A percentile compares a stretch with the other conserved stretches of the same genome.
Conservation (phyloP, 148 eudicot species). For the Heliamphora exappendiculata region DNA sequence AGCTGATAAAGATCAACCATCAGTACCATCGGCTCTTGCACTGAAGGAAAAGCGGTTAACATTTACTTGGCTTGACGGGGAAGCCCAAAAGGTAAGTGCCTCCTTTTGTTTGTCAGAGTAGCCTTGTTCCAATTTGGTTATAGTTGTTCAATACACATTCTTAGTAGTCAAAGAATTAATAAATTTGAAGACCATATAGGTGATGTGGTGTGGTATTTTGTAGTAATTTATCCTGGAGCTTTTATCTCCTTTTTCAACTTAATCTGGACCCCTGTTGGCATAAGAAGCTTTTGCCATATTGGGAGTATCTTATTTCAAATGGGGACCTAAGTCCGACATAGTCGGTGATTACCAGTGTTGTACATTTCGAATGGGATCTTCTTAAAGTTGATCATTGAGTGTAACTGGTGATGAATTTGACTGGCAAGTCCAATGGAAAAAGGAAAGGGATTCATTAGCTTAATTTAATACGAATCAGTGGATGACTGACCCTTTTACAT, state of each 20-base stretch:
- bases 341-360: too few relatives aligned
- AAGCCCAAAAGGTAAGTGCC: constrained; percentile 64
- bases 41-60: constrained; percentile 69
- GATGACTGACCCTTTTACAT: too few relatives aligned
- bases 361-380: too few relatives aligned
- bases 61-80: constrained; percentile 96
- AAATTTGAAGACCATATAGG: not conserved
- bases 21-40: constrained; percentile 47
- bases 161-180: not conserved
- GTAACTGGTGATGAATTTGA: too few relatives aligned
- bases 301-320: too few relatives aligned
- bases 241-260: not conserved
- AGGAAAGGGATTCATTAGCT: too few relatives aligned
- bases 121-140: not conserved
- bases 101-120: not conserved
- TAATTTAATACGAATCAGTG: too few relatives aligned
- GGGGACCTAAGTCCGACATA: too few relatives aligned
- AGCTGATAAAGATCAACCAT: constrained; percentile 27
- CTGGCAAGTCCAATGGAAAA: too few relatives aligned
- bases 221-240: not conserved
- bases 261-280: not conserved
- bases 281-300: too few relatives aligned
- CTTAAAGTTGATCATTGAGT: too few relatives aligned
- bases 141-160: not conserved
- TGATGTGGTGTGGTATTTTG: not conserved